Base-by-base conservation (phyloP, 1,284 basidiomycete species). In the Pisolithus thermaeus region DNA sequence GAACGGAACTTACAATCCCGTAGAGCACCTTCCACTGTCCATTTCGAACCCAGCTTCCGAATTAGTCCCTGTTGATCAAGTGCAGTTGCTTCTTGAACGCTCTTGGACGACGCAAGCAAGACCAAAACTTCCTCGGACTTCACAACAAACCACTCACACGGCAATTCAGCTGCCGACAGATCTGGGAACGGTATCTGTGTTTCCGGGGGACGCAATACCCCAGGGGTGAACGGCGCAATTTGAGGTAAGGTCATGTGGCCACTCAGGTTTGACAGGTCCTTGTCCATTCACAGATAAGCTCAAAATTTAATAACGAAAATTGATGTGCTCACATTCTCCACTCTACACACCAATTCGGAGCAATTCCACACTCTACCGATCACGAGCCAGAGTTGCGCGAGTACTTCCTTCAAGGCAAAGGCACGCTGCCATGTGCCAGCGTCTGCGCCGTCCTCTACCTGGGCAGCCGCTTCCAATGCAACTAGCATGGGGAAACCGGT, bases 401-500 rank as follows among this genome's bases (percentile, higher is more conserved):
- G 63, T 16, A 92, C 69, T 63, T 87, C 84, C 54, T 80, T 80
- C 43, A 91, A 76, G 1, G 78, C 79, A 30, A 74, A 70, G 27
- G 80, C 71, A 46, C 86, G 79, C 51, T 74, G 75, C 37, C 68
- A 63, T 45, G 67, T 70, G 47, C 58, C 66, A 46, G 67, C 60
- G 56, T 79, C 74, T 28, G 65, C 65, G 8, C 64, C 60, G 16
- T 71, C 70, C 28, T 76, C 78, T 52, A 61, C 69, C 58, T 61
- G 70, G 2, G 79, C 76, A 36, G 81, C 79, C 6, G 64, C 68
- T 58, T 92, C 84, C 38, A 97, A 69, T 0, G 89, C 83, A 30
- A 92, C 65, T 37, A 98, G 70, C 87, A 96, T 94, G 1, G 95
- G 94, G 32, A 92, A 73, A 28, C 90, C 85, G 1, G 86, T 83